Evolutionary conservation across 2,329 filamentous ascomycete species (phyloP).

Genomic region (Aspergillus sp.): DNA sequence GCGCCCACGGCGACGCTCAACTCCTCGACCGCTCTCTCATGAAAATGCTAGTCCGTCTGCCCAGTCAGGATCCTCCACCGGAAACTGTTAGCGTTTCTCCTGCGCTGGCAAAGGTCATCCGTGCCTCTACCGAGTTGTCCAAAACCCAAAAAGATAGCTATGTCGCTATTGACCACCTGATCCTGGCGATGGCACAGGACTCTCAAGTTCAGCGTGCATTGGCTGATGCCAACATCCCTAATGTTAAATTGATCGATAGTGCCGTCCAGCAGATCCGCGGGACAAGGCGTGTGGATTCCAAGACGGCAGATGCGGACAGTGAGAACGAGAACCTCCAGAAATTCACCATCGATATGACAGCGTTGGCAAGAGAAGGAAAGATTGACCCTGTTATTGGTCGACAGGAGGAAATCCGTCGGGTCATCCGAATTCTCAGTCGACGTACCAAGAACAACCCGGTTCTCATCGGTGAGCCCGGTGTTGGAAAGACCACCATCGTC

Average conservation of each 20-base stretch:
- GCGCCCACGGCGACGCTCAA: constrained; percentile 88
- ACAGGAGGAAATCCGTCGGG: constrained; percentile 90
- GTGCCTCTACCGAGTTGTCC: constrained; percentile 81
- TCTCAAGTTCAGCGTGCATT: constrained; percentile 66
- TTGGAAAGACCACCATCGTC: constrained; percentile 96
- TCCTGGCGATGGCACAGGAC: constrained; percentile 79
- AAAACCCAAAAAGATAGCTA: constrained; percentile 97
- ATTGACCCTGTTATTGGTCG: constrained; percentile 95
- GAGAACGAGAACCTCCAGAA: constrained; percentile 96
- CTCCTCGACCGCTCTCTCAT: constrained; percentile 84
- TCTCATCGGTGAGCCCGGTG: constrained; percentile 94
- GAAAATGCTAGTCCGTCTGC: constrained; percentile 83
- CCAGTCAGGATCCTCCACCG: constrained; percentile 90
- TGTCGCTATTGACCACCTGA: constrained; percentile 92
- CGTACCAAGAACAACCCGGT: constrained; percentile 99
- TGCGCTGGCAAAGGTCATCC: constrained; percentile 73
- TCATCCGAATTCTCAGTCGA: constrained; percentile 85
- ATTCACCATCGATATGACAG: constrained; percentile 98
- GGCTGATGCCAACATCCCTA: constrained; percentile 84
- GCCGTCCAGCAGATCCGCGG: constrained; percentile 90
- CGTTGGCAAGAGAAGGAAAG: constrained; percentile 93
- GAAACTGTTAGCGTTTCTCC: constrained; percentile 81
- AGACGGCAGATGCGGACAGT: constrained; percentile 85
- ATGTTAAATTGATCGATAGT: constrained; percentile 81
- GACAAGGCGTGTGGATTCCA: constrained; percentile 89